Conservation (phyloP, 805 yeast genomes). For the Zygotorulaspora chibaensis region DNA sequence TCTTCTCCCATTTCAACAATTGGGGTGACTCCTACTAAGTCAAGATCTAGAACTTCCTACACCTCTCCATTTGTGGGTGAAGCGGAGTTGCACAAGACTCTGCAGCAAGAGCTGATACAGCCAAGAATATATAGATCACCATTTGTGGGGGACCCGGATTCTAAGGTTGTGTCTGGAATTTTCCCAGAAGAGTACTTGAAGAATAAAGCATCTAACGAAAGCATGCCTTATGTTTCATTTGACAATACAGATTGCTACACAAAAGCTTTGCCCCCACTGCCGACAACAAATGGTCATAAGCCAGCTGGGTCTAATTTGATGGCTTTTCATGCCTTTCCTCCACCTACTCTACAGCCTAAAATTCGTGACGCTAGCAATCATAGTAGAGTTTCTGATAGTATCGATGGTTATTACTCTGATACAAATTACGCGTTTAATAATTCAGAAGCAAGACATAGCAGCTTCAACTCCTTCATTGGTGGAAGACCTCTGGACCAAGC, state of each 20-base stretch:
- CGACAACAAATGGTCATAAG: neutral
- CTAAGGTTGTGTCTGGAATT: neutral
- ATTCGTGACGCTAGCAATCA: conserved; percentile 23
- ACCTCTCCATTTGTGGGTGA: conserved; percentile 21
- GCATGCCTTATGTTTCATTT: conserved; percentile 9
- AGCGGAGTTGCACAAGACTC: conserved; percentile 4
- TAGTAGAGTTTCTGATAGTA: conserved; percentile 29
- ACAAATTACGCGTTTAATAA: conserved; percentile 35
- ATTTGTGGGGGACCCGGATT: conserved; percentile 17
- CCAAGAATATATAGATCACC: conserved; percentile 15
- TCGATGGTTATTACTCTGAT: conserved; percentile 33
- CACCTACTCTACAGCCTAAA: conserved; percentile 19
- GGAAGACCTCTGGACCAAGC: conserved; percentile 32
- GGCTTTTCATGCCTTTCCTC: conserved; percentile 13
- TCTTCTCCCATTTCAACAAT: conserved; percentile 7
- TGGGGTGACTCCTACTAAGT: conserved; percentile 3
- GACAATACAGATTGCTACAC: conserved; percentile 6
- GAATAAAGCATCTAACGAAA: conserved; percentile 3
- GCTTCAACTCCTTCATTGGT: conserved; percentile 32
- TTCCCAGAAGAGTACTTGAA: neutral
- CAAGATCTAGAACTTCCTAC: neutral
- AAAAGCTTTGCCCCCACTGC: conserved; percentile 17
- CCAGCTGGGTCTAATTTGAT: neutral
- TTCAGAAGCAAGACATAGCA: conserved; percentile 29
- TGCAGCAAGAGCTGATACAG: neutral